These are phyloP conservation scores for Ballota nigra DNA, from an alignment of 257 asterid genomes.

Conservation along the genomic window DNA sequence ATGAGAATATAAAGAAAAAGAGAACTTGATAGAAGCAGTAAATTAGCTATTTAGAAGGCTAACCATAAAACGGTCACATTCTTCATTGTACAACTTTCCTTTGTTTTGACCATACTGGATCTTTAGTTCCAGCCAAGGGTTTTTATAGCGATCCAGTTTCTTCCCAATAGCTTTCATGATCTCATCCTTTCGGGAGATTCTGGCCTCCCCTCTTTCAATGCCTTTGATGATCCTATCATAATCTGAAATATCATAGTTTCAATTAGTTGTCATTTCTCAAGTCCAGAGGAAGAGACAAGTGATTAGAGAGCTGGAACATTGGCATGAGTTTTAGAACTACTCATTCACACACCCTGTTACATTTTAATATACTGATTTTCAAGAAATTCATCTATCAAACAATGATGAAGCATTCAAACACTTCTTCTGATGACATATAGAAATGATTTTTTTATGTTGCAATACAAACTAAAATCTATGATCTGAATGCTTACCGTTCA, in stretches of 20 bases:
- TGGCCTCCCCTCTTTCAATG: slow-evolving; percentile 97
- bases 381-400: background rate
- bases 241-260: slow-evolving; percentile 51
- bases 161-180: slow-evolving; percentile 97
- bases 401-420: background rate
- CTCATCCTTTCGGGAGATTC: slow-evolving; percentile 95
- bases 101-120: slow-evolving; percentile 99
- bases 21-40: background rate
- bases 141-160: slow-evolving; percentile 92
- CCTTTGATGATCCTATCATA: slow-evolving; percentile 91
- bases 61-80: slow-evolving; percentile 99
- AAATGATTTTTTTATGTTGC: background rate
- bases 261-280: slow-evolving; percentile 12
- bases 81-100: slow-evolving; percentile 97
- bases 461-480: background rate
- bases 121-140: slow-evolving; percentile 96
- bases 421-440: background rate
- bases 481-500: slow-evolving; percentile 58
- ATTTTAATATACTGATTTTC: background rate
- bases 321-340: background rate
- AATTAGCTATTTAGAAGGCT: slow-evolving; percentile 15
- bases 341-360: background rate
- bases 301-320: background rate
- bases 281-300: background rate
- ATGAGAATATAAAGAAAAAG: background rate